A percentile compares a stretch with the other conserved stretches of the same genome.
Conservation (phyloP, 1,284 basidiomycete genomes). For the Apiotrichum siamense region DNA sequence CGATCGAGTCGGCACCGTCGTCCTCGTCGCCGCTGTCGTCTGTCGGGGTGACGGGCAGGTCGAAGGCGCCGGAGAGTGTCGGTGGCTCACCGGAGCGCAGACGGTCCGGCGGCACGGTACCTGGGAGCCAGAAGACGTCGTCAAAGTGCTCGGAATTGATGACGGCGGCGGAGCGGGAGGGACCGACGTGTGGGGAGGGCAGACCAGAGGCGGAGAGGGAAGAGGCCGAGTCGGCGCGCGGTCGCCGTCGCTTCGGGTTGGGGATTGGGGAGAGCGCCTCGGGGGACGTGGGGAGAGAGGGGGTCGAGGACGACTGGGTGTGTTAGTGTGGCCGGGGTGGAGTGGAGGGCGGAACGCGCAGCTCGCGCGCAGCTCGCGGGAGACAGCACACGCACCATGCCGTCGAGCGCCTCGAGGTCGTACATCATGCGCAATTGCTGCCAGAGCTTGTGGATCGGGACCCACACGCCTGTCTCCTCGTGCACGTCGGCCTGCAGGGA, state of each 20-base stretch:
- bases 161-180: constrained; percentile 1
- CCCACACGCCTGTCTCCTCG: constrained; percentile 27
- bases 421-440: constrained; percentile 64
- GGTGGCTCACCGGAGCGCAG: neutral
- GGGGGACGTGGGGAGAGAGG: constrained; percentile 16
- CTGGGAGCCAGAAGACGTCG: constrained; percentile 13
- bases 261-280: constrained; percentile 16
- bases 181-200: constrained; percentile 3
- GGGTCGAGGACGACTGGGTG: constrained; percentile 13
- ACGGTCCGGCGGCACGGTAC: neutral
- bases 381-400: constrained; percentile 54
- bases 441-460: constrained; percentile 65
- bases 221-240: constrained; percentile 10
- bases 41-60: neutral
- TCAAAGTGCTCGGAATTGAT: constrained; percentile 18
- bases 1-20: no score
- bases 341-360: neutral
- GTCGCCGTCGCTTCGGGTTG: constrained; percentile 10
- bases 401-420: constrained; percentile 69
- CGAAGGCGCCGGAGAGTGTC: neutral
- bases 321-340: neutral
- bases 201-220: constrained; percentile 10
- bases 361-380: neutral
- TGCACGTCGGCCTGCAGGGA: constrained; percentile 33
- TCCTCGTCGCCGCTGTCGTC: constrained; percentile 8